These are phyloP conservation scores for Cenchrus purpureus DNA, from an alignment of 176 grass and related monocot genomes.

Conservation along the genomic window DNA sequence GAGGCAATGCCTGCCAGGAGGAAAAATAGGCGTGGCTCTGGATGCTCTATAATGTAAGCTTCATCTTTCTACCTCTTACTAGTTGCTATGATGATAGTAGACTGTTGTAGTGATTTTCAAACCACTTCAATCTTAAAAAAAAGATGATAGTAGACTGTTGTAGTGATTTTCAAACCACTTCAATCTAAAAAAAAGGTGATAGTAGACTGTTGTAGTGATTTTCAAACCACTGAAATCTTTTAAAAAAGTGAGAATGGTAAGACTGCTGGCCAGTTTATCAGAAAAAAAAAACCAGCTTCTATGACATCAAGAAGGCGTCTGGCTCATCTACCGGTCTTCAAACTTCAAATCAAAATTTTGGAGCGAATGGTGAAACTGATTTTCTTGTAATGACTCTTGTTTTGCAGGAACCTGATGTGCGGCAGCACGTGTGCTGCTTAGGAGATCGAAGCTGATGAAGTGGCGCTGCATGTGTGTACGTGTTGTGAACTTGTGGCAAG, in stretches of 20 bases:
- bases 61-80: not conserved
- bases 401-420: conserved; percentile 62
- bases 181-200: no score
- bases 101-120: not conserved
- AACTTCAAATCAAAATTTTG: not conserved
- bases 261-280: not conserved
- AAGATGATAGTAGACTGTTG: not conserved
- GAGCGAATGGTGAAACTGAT: not conserved
- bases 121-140: not conserved
- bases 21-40: conserved; percentile 64
- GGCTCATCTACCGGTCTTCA: not conserved
- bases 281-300: not conserved
- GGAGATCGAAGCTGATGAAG: not conserved
- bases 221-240: not conserved
- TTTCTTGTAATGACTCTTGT: not conserved
- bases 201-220: not conserved
- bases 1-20: conserved; percentile 62
- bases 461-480: not conserved
- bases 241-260: not conserved
- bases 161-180: not conserved
- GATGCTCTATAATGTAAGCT: conserved; percentile 78
- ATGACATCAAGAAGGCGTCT: not conserved
- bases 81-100: not conserved
- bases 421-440: conserved; percentile 54
- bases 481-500: conserved; percentile 21